Conservation (phyloP, 2,329 filamentous ascomycete genomes). For the Periconia sp. region DNA sequence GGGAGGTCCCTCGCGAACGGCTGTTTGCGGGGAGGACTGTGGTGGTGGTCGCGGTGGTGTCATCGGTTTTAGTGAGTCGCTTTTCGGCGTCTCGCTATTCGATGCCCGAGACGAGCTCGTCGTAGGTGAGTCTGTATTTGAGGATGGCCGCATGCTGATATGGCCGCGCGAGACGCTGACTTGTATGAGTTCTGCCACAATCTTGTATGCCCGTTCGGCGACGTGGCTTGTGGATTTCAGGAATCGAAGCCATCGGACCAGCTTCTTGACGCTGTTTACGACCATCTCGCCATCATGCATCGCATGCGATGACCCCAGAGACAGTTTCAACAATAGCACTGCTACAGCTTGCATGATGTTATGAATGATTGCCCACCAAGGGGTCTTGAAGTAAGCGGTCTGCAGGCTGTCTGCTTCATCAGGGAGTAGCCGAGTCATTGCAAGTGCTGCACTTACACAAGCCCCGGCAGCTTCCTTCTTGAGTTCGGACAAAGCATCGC, state of each 20-base stretch:
- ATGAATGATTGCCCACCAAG: slow-evolving; percentile 45
- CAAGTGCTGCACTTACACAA: slow-evolving; percentile 39
- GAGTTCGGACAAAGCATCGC: slow-evolving; percentile 27
- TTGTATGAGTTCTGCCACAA: slow-evolving; percentile 13
- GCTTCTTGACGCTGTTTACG: slow-evolving; percentile 24
- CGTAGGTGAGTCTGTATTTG: not conserved
- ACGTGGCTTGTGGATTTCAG: slow-evolving; percentile 31
- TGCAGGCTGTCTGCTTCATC: slow-evolving; percentile 17
- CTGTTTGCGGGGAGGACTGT: not conserved
- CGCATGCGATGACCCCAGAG: slow-evolving; percentile 26
- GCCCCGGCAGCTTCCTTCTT: slow-evolving; percentile 31
- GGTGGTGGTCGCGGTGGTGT: not conserved
- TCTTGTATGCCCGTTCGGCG: slow-evolving; percentile 30
- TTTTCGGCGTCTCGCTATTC: not conserved
- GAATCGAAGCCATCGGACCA: slow-evolving; percentile 31
- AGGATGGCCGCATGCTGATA: not conserved
- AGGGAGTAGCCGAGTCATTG: slow-evolving; percentile 35
- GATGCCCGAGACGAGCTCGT: not conserved
- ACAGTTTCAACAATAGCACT: slow-evolving; percentile 42
- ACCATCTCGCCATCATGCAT: slow-evolving; percentile 24
- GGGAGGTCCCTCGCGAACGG: too few relatives aligned
- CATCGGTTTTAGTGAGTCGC: not conserved
- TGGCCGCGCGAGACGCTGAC: not conserved
- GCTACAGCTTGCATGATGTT: slow-evolving; percentile 43
- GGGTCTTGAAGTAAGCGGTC: slow-evolving; percentile 22